A percentile compares a stretch with the other conserved stretches of the same genome.
Evolutionary conservation across 176 grass and related monocot species (phyloP).

Genomic region (Microstegium vimineum): DNA sequence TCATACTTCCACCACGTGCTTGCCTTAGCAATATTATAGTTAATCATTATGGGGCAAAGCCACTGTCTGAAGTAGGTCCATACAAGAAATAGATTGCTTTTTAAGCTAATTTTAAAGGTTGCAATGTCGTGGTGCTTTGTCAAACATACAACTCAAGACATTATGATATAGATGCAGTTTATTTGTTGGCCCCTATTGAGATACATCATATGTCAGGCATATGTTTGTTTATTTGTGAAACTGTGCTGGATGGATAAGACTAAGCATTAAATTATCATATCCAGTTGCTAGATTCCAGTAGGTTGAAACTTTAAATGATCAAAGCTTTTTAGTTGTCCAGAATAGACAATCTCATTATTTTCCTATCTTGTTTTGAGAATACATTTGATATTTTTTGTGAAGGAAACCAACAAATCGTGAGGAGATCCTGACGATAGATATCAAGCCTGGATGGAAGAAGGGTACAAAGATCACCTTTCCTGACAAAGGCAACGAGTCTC

Average conservation of each 20-base stretch:
- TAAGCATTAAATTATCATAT: background rate
- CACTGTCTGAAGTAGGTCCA: background rate
- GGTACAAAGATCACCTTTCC: conserved; percentile 72
- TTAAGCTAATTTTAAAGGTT: background rate
- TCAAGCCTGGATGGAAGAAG: conserved; percentile 85
- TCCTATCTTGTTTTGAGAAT: conserved; percentile 3
- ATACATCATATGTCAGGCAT: background rate
- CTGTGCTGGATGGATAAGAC: background rate
- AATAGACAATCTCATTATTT: background rate
- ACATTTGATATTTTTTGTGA: conserved; percentile 1
- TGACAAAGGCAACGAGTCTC: conserved; percentile 48
- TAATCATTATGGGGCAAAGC: background rate
- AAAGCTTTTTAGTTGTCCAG: background rate
- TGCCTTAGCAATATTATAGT: background rate
- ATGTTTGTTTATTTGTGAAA: background rate
- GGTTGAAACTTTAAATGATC: background rate
- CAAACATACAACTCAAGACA: background rate
- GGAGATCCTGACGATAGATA: conserved; percentile 71
- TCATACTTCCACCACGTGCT: background rate
- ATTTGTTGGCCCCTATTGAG: background rate
- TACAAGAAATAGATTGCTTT: background rate
- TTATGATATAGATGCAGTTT: background rate
- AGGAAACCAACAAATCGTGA: conserved; percentile 52
- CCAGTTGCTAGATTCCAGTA: background rate
- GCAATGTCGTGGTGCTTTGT: background rate